Evolutionary conservation across 805 yeast species (phyloP).

Genomic region (Saitoella complicata): DNA sequence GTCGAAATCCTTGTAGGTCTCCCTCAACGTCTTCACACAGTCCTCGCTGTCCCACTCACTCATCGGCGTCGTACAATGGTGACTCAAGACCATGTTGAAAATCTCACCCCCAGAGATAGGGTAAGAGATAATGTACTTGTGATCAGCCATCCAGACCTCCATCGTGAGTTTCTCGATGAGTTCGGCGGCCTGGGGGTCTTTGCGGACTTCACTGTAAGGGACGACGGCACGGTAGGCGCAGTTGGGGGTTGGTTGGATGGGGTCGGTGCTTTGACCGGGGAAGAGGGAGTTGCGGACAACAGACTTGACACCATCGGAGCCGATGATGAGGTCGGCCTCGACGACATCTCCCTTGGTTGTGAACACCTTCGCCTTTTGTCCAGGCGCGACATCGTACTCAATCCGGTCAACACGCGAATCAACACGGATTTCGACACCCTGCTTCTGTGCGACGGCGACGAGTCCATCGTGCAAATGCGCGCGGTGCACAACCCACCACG

Average conservation of each 20-base stretch:
- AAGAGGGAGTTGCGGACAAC: neutral
- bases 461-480: no score
- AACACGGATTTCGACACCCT: no score
- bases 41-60: no score
- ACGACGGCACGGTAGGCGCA: conserved; percentile 19
- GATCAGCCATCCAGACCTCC: conserved; percentile 22
- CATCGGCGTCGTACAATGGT: no score
- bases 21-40: no score
- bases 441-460: no score
- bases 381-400: no score
- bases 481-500: no score
- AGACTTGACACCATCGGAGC: conserved; percentile 3
- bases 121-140: conserved; percentile 19
- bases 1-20: no score
- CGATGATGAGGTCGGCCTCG: conserved; percentile 2
- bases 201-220: conserved; percentile 10
- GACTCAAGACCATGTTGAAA: conserved; percentile 18
- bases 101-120: conserved; percentile 18
- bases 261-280: conserved; percentile 9
- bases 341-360: neutral
- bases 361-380: no score
- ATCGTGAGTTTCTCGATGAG: conserved; percentile 17
- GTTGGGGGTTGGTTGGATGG: conserved; percentile 20
- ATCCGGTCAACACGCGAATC: no score
- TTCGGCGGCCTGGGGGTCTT: neutral